Percentiles rank a stretch among this genome's conserved stretches.
Evolutionary conservation across 2,329 filamentous ascomycete genomes (phyloP).

Genomic region (Diaporthe citri): DNA sequence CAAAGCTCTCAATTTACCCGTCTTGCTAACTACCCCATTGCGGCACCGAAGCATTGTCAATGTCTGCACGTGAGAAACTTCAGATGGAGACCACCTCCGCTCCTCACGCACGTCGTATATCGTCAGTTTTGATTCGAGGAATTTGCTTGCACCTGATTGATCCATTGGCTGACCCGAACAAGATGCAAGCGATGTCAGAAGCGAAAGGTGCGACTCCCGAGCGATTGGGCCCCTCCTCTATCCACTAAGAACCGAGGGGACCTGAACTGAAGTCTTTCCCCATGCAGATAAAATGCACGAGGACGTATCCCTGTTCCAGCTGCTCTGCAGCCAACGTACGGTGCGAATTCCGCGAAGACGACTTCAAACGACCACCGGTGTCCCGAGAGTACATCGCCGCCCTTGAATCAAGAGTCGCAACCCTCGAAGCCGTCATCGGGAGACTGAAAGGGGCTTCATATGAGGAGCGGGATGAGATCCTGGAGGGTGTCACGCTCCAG

Average conservation of each 20-base stretch:
- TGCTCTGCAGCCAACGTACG: conserved; percentile 37
- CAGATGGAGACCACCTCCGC: background rate
- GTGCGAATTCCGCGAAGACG: conserved; percentile 42
- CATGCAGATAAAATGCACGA: conserved; percentile 42
- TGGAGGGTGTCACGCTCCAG: background rate
- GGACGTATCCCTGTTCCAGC: conserved; percentile 40
- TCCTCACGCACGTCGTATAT: background rate
- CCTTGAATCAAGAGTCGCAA: conserved; percentile 34
- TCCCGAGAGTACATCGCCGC: conserved; percentile 38
- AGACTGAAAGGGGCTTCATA: background rate
- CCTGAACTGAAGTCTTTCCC: background rate
- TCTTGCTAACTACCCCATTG: background rate
- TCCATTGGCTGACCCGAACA: background rate
- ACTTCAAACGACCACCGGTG: conserved; percentile 40
- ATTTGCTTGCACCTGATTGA: no score
- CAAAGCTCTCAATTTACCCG: background rate
- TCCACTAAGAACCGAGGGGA: background rate
- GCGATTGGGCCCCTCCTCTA: background rate
- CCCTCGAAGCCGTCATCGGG: conserved; percentile 36
- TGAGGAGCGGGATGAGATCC: conserved; percentile 14
- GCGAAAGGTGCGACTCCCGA: background rate
- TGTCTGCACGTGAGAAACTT: background rate
- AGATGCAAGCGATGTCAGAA: conserved; percentile 24
- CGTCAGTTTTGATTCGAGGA: background rate
- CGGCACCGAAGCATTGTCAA: background rate